Evolutionary conservation across 2,329 filamentous ascomycete genomes (phyloP).

Genomic region (Epichloe glyceriae): DNA sequence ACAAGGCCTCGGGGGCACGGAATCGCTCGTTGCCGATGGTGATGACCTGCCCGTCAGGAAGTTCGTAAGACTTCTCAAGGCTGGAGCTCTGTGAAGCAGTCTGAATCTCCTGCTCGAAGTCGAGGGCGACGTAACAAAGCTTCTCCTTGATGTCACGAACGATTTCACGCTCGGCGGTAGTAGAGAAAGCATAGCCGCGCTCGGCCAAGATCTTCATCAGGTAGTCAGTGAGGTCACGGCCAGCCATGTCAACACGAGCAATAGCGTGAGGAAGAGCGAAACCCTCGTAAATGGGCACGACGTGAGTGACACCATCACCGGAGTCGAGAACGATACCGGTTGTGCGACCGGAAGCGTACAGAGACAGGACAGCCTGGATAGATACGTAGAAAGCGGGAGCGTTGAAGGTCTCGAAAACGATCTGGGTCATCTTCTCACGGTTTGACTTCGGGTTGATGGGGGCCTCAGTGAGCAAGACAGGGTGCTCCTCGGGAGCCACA

Average conservation of each 20-base stretch:
- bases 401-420: slow-evolving; percentile 99
- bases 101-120: slow-evolving; percentile 99
- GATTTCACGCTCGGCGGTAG: slow-evolving; percentile 99
- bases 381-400: slow-evolving; percentile 99
- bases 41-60: slow-evolving; percentile 98
- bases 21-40: slow-evolving; percentile 99
- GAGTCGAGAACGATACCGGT: slow-evolving; percentile 99
- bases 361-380: slow-evolving; percentile 97
- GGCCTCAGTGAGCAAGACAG: slow-evolving; percentile 95
- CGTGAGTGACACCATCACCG: slow-evolving; percentile 99
- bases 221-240: slow-evolving; percentile 99
- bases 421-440: slow-evolving; percentile 99
- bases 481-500: slow-evolving; percentile 99
- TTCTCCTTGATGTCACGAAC: slow-evolving; percentile 99
- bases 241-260: slow-evolving; percentile 99
- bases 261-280: slow-evolving; percentile 99
- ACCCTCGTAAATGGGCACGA: slow-evolving; percentile 99
- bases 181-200: slow-evolving; percentile 99
- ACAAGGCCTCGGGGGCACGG: slow-evolving; percentile 98
- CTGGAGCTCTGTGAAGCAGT: slow-evolving; percentile 97
- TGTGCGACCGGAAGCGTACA: slow-evolving; percentile 99
- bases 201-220: slow-evolving; percentile 99
- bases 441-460: slow-evolving; percentile 99
- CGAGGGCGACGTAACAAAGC: slow-evolving; percentile 99
- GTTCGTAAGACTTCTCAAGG: slow-evolving; percentile 99